These are phyloP conservation scores for Fistulinella prunicolor DNA, from an alignment of 768 basidiomycete species.

Conservation along the genomic window DNA sequence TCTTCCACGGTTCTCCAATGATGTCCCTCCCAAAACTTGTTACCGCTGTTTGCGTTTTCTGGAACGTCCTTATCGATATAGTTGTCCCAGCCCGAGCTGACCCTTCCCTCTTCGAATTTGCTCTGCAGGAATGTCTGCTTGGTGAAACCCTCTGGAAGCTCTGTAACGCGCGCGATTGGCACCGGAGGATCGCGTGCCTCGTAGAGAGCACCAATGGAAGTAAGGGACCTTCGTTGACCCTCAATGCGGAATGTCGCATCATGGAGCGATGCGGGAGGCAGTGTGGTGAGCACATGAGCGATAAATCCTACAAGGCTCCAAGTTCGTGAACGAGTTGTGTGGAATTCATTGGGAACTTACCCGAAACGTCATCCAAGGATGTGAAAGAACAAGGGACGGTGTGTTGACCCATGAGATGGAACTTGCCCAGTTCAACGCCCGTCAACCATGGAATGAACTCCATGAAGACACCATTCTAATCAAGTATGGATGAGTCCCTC, in stretches of 20 bases:
- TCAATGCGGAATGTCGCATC: slow-evolving; percentile 35
- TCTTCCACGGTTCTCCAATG: slow-evolving; percentile 31
- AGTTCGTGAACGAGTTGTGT: slow-evolving; percentile 1
- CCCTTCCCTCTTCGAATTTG: slow-evolving; percentile 27
- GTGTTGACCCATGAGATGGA: slow-evolving; percentile 33
- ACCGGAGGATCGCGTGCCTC: slow-evolving; percentile 19
- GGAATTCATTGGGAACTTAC: slow-evolving; percentile 12
- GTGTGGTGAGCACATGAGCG: slow-evolving; percentile 33
- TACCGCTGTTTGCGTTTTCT: slow-evolving; percentile 31
- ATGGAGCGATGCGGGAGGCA: slow-evolving; percentile 25
- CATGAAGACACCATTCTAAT: slow-evolving; percentile 34
- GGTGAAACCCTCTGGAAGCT: slow-evolving; percentile 29
- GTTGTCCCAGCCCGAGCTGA: slow-evolving; percentile 36
- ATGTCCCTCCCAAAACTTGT: slow-evolving; percentile 34
- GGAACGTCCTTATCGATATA: slow-evolving; percentile 26
- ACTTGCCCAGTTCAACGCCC: slow-evolving; percentile 27
- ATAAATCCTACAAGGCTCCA: slow-evolving; percentile 30
- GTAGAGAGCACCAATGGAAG: slow-evolving; percentile 28
- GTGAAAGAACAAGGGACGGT: slow-evolving; percentile 31
- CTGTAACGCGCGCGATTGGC: slow-evolving; percentile 19
- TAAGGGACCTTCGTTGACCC: slow-evolving; percentile 32
- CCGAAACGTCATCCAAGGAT: slow-evolving; percentile 33
- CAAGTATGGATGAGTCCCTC: not conserved
- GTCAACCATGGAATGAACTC: slow-evolving; percentile 32
- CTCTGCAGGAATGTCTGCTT: slow-evolving; percentile 32